Base-by-base conservation (phyloP, 805 yeast genomes). In the Wickerhamiella australiensis region DNA sequence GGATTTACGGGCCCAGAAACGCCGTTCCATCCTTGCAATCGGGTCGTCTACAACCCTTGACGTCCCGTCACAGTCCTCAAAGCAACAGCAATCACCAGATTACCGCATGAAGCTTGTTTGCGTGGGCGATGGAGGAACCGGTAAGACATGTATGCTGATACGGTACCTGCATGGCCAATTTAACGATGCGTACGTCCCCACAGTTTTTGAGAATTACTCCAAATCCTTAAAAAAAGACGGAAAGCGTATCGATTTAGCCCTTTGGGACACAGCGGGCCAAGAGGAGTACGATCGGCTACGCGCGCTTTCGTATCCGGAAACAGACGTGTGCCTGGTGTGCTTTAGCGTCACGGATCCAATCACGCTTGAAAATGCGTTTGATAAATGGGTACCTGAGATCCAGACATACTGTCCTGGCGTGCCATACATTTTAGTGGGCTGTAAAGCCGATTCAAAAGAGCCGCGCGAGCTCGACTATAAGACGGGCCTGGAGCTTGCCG, bases 241-340 rank as follows among this genome's bases (percentile, higher is more conserved):
- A 23, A 74, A 77, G 57, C 56, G 64, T n/a, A 71, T 82, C 18
- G 87, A 81, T 59, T 65, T 85, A 56, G 84, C 85, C 0, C 64
- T 85, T 26, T 85, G 94, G 94, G 95, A 85, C 61, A 84, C 94
- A 0, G 94, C 94, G 0, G 92, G 94, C 2, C 92, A 84, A 65
- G 94, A 85, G 64, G 92, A 83, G 62, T 84, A 82, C 60, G 88
- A 81, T 61, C 68, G 94, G 48, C 67, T 85, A 50, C 70, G 95
- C 53, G 92, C 94, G 1, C 68, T 86, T 44, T 73, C 82, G 40
- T 85, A 85, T 60, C 81, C 88, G 5, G 94, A 84, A 56, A 84
- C 81, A 2, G 84, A 85, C 62, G 67, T 86, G 1, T 64, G 86
- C 15, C 68, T 88, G 51, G 69, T 86, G 7, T 87, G 95, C 52